phyloP scores from a whole-genome alignment of 768 basidiomycete genomes.

The Tricholoma flavovirens region DNA sequence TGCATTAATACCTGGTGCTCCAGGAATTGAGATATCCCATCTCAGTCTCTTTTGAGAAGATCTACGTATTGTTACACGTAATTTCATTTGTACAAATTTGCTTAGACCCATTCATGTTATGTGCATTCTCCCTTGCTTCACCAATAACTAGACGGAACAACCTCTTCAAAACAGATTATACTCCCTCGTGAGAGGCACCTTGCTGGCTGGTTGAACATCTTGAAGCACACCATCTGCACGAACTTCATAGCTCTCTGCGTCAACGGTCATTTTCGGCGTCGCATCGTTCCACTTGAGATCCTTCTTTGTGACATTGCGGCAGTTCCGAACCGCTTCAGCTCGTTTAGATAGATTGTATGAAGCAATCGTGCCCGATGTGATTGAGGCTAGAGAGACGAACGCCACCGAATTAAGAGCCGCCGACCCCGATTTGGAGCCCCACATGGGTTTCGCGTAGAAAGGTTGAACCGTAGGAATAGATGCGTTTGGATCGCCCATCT shows the following conservation, averaged over 20 bases:
- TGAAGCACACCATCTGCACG: conserved; percentile 70
- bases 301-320: conserved; percentile 71
- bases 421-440: conserved; percentile 73
- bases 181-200: conserved; percentile 58
- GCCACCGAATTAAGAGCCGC: conserved; percentile 81
- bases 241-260: conserved; percentile 91
- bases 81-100: background rate
- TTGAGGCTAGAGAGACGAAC: conserved; percentile 78
- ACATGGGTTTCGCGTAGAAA: conserved; percentile 83
- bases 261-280: conserved; percentile 80
- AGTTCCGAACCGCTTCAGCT: conserved; percentile 68
- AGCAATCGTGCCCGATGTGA: conserved; percentile 51
- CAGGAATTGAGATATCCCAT: conserved; percentile 3
- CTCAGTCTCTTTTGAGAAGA: conserved; percentile 6
- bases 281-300: conserved; percentile 92
- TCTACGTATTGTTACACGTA: background rate
- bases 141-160: background rate
- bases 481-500: conserved; percentile 97
- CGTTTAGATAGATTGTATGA: conserved; percentile 69
- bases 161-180: conserved; percentile 74
- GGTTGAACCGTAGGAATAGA: conserved; percentile 97
- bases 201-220: conserved; percentile 70
- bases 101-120: background rate
- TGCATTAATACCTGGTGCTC: conserved; percentile 2
- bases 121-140: background rate